Evolutionary conservation across 148 eudicot species (phyloP).

Genomic region (Silene latifolia): DNA sequence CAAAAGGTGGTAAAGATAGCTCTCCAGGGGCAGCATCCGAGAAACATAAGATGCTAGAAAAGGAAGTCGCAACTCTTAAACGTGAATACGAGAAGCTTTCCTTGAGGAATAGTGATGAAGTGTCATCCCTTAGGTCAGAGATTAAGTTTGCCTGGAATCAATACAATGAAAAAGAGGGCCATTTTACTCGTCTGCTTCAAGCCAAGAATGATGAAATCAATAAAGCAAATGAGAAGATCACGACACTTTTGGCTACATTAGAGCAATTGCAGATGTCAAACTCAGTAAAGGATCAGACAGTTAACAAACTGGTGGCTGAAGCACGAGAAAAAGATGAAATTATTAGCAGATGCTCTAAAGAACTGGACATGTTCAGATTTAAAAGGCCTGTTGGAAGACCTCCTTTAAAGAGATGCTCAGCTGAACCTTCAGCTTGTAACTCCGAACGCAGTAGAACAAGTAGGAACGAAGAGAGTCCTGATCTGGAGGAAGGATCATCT

Average conservation of each 20-base stretch:
- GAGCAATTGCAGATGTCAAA: constrained; percentile 51
- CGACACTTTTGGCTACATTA: constrained; percentile 33
- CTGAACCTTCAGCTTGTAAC: constrained; percentile 23
- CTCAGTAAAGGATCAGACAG: constrained; percentile 39
- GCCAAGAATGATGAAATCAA: constrained; percentile 46
- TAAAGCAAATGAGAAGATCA: constrained; percentile 43
- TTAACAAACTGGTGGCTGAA: constrained; percentile 39
- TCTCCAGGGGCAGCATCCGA: constrained; percentile 16
- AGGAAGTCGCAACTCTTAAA: constrained; percentile 37
- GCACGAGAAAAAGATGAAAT: constrained; percentile 37
- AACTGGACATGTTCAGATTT: constrained; percentile 35
- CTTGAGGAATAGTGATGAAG: constrained; percentile 35
- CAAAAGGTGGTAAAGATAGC: constrained; percentile 16
- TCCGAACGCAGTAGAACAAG: constrained; percentile 5
- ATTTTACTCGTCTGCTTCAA: constrained; percentile 31
- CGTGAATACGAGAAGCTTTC: constrained; percentile 47
- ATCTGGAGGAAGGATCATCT: constrained; percentile 7
- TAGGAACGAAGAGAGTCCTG: neutral
- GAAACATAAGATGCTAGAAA: constrained; percentile 31
- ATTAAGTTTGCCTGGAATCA: constrained; percentile 71
- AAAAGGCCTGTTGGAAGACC: constrained; percentile 33
- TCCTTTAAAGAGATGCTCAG: constrained; percentile 33
- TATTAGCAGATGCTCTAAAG: constrained; percentile 39
- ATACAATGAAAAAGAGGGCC: constrained; percentile 48
- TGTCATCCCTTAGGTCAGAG: constrained; percentile 56